Base-by-base conservation (phyloP, 805 yeast species). In the Danielia oregonensis region DNA sequence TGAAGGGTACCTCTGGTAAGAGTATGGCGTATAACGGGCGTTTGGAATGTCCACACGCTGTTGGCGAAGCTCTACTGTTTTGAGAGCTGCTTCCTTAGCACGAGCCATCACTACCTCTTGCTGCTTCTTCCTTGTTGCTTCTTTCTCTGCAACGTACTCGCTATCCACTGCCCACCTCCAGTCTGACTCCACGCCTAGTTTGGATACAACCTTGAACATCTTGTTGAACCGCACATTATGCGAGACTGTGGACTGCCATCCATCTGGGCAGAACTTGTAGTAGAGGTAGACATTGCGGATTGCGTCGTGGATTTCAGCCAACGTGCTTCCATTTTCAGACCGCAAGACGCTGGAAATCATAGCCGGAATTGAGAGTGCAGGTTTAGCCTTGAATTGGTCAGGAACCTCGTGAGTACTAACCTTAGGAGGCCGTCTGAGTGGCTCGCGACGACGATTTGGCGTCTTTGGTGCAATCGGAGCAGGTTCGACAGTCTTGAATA, bases 161-260 rank as follows among this genome's bases (percentile, higher is more conserved):
- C 87, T 95, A 61, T 93, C 96, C 25, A 93, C 65, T 3, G 91
- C 91, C 95, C 96, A 91, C 19, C 86, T 63, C 94, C 95, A 89
- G 37, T 95, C 96, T n/a, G 94, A 93, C 48, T 85, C 93, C 23
- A 42, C 26, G 19, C 41, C 55, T 40, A 83, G 82, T 24, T 87
- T 78, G 34, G 32, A 37, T 11, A 84, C 81, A 52, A 84, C 84
- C 34, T 77, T 71, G 64, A 91, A 93, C 5, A 91, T 80, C 61
- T 86, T 87, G 61, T 88, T 88, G 46, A 87, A 69, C 15, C 91
- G 82, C 25, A 93, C 68, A 50, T 88, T 89, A 61, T 93, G 98
- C 33, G 94, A 75, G 13, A 93, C 95, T 0, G 94, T 79, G 52
- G 86, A 82, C 63, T 93, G 98, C 98, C 98, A 93, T 3, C 97